phyloP scores from a whole-genome alignment of 805 yeast genomes.

The Lipomyces mesembrius region DNA sequence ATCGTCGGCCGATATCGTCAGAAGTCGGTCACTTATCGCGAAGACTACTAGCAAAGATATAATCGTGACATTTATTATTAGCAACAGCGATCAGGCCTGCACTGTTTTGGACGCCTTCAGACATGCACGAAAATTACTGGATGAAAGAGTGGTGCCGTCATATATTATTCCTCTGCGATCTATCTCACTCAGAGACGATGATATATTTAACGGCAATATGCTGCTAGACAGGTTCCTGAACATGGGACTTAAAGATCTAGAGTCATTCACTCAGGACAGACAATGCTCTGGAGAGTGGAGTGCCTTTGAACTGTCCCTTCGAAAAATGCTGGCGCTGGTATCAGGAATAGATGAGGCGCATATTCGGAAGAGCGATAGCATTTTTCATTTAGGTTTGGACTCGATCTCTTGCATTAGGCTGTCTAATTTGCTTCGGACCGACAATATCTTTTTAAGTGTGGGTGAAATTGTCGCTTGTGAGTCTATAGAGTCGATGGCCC shows the following conservation, averaged over 20 bases:
- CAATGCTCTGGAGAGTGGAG: slow-evolving; percentile 13
- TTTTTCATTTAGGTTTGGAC: slow-evolving; percentile 38
- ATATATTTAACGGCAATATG: slow-evolving; percentile 8
- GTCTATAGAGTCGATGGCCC: slow-evolving; percentile 21
- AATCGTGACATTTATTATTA: slow-evolving; percentile 12
- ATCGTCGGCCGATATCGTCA: background rate
- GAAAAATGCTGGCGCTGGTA: slow-evolving; percentile 15
- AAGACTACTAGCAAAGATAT: background rate
- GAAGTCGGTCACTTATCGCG: slow-evolving; percentile 7
- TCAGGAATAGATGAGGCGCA: slow-evolving; percentile 14
- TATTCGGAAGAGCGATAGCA: slow-evolving; percentile 18
- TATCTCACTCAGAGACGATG: slow-evolving; percentile 13
- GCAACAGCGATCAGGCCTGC: background rate
- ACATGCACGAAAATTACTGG: background rate
- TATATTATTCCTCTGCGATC: slow-evolving; percentile 17
- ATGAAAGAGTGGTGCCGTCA: slow-evolving; percentile 15
- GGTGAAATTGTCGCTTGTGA: slow-evolving; percentile 26
- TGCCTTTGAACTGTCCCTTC: slow-evolving; percentile 10
- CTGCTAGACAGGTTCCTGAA: background rate
- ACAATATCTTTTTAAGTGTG: slow-evolving; percentile 29
- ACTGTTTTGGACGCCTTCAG: background rate
- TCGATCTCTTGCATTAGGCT: slow-evolving; percentile 39
- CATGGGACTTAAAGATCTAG: background rate
- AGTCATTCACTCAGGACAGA: background rate
- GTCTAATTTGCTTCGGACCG: slow-evolving; percentile 22